Base-by-base conservation (phyloP, 2,329 filamentous ascomycete genomes). In the Sporothrix pseudoabietina region DNA sequence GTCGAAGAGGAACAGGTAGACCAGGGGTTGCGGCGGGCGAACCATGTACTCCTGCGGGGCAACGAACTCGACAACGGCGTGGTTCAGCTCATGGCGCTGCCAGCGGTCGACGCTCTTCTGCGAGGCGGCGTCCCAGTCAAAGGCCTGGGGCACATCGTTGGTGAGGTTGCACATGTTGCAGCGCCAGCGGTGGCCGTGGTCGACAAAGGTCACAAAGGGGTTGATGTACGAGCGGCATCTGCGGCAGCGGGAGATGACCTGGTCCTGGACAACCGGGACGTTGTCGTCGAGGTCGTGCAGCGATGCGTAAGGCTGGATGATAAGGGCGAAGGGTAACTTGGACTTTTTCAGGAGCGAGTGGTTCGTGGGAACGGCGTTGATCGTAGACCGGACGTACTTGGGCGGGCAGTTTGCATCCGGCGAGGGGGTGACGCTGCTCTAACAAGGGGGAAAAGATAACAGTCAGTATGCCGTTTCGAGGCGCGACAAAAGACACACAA, bases 11-110 rank as follows among this genome's bases (percentile, higher is more conserved):
- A 98, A 98, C 16, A 98, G 88, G 81, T 98, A 98, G 54, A 98
- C 95, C 54, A 98, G 86, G 54, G 96, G 96, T 82, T 97, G 95
- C 61, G 96, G 96, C 73, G 96, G 94, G 75, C 96, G 92, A 49
- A 99, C 96, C 96, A 99, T 99, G 83, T 99, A 99, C 83, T 99
- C 96, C 82, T 99, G 96, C 1, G 96, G 96, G 14, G 96, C 96
- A 77, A 99, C 93, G 80, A 98, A 99, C 80, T 99, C 96, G 75
- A 97, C 94, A 49, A 98, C 94, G n/a, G 94, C 89, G 80, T 98
- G 92, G 84, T 99, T 99, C 75, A 99, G 86, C 81, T 99, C 96
- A 54, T 94, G 88, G 78, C 96, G 88, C 81, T 97, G 91, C 92
- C 96, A 97, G 80, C 96, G 87, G 81, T 99, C 95, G 69, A 97